phyloP scores from a whole-genome alignment of 2,329 filamentous ascomycete genomes.

The Diaporthe nobilis region DNA sequence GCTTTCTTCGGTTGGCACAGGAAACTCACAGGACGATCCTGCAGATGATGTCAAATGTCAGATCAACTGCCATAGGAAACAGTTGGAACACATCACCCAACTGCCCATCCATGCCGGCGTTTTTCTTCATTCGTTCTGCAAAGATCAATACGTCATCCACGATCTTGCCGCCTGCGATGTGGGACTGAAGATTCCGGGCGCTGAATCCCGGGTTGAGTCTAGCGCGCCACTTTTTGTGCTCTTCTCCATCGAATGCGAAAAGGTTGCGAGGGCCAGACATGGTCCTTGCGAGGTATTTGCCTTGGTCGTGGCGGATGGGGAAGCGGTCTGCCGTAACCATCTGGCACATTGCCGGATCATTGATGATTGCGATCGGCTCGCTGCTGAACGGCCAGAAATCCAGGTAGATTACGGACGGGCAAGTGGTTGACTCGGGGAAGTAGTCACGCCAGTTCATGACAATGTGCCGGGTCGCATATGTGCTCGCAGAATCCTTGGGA shows the following conservation, averaged over 20 bases:
- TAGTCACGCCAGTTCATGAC: constrained; percentile 37
- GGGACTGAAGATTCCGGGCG: constrained; percentile 23
- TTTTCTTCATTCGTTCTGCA: constrained; percentile 10
- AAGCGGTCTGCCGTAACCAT: constrained; percentile 11
- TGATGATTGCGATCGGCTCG: constrained; percentile 38
- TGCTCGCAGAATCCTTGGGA: constrained; percentile 27
- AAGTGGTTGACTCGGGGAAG: constrained; percentile 37
- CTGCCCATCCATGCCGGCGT: not conserved
- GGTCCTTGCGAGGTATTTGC: constrained; percentile 16
- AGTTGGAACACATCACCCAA: constrained; percentile 27
- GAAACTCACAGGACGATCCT: constrained; percentile 34
- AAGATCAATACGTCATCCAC: constrained; percentile 33
- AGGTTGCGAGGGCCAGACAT: constrained; percentile 17
- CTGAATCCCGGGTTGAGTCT: constrained; percentile 36
- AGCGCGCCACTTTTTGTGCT: constrained; percentile 30
- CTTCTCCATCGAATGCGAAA: constrained; percentile 32
- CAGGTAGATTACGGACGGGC: constrained; percentile 44
- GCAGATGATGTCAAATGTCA: constrained; percentile 39
- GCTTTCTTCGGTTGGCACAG: not conserved
- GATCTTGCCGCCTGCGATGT: constrained; percentile 12
- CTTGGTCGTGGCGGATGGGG: constrained; percentile 32
- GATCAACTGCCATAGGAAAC: constrained; percentile 31
- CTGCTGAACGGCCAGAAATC: constrained; percentile 45
- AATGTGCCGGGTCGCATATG: constrained; percentile 22
- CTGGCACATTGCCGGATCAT: constrained; percentile 34